A percentile compares a stretch with the other conserved stretches of the same genome.
phyloP scores from a whole-genome alignment of 2,329 filamentous ascomycete species.

The Alternaria panax region DNA sequence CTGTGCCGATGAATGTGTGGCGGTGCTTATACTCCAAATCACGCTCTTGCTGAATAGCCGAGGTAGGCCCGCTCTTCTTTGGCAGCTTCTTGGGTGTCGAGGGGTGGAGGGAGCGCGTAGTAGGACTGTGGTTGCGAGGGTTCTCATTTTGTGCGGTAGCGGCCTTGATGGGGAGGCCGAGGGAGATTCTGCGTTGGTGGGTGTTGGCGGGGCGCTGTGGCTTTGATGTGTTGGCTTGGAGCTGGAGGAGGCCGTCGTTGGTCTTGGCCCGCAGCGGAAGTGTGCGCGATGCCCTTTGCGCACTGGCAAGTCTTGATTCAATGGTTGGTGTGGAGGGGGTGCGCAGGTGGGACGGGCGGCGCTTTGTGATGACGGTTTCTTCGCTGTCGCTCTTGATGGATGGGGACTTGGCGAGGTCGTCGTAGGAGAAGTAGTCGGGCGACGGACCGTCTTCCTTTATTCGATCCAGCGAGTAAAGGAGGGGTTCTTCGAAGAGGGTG shows the following conservation, averaged over 20 bases:
- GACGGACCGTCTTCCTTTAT: conserved; percentile 18
- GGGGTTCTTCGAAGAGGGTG: conserved; percentile 31
- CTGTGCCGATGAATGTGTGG: conserved; percentile 45
- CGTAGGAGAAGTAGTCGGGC: conserved; percentile 21
- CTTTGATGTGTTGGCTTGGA: conserved; percentile 27
- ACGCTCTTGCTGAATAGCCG: conserved; percentile 27
- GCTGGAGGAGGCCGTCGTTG: conserved; percentile 31
- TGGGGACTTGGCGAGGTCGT: conserved; percentile 18
- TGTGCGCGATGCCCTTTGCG: conserved; percentile 17
- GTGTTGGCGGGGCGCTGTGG: conserved; percentile 13
- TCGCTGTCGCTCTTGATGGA: conserved; percentile 18
- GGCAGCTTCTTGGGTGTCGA: conserved; percentile 10
- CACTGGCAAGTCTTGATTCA: conserved; percentile 19
- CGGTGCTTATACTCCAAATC: conserved; percentile 45
- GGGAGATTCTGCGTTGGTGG: conserved; percentile 32
- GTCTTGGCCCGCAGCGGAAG: conserved; percentile 27
- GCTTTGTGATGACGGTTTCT: conserved; percentile 18
- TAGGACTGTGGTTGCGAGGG: conserved; percentile 10
- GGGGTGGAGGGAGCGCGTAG: conserved; percentile 13
- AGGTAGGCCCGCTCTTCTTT: conserved; percentile 11
- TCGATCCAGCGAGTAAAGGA: conserved; percentile 27
- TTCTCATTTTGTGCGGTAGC: conserved; percentile 8
- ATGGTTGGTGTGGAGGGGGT: conserved; percentile 25
- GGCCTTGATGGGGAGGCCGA: conserved; percentile 30
- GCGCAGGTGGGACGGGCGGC: conserved; percentile 24